Evolutionary conservation across 306 rosid species (phyloP), one percentile per base, ranked within the genome.

Genomic region (Gillenia trifoliata): DNA sequence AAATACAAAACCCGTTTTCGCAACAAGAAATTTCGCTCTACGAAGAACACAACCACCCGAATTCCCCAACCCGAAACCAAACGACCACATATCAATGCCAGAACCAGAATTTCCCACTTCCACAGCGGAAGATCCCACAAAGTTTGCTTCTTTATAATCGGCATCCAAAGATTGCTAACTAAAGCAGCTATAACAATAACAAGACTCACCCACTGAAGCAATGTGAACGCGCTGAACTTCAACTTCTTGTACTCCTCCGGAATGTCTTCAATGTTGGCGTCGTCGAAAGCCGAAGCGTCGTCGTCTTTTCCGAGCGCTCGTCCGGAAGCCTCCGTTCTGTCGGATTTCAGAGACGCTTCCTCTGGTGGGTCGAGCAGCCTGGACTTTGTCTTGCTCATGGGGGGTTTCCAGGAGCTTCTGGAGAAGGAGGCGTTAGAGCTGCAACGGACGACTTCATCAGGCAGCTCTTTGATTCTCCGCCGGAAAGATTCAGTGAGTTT

Each of bases 101-200:
- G 62, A 56, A 81, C 79, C 73, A 79, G 23, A 11, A 81, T 34
- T 15, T 78, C 88, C 88, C 88, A 85, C 70, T 85, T 85, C 88
- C 88, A 81, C 23, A 78, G 62, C 7, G 86, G 86, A 81, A 85
- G 88, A 54, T 68, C 83, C 81, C 86, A 78, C 74, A 81, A 19
- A 8, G 38, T 75, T 16, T 65, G 66, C 50, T 78, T 75, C 74
- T 59, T 75, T 11, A 81, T 17, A 22, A 71, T 38, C 1, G 83
- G 79, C 72, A 84, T 25, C 79, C 83, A 78, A 63, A 79, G 34
- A 40, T 74, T 84, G 55, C 83, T 81, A 75, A 70, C 50, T 10
- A 84, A 72, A n/a, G 76, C 83, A 3, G 78, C 74, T 16, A 84
- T 17, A 70, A 72, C 80, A 29, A 79, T 45, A 75, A 72, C 73